A percentile compares a stretch with the other conserved stretches of the same genome.
phyloP scores from a whole-genome alignment of 2,329 filamentous ascomycete species.

The Monilinia laxa region DNA sequence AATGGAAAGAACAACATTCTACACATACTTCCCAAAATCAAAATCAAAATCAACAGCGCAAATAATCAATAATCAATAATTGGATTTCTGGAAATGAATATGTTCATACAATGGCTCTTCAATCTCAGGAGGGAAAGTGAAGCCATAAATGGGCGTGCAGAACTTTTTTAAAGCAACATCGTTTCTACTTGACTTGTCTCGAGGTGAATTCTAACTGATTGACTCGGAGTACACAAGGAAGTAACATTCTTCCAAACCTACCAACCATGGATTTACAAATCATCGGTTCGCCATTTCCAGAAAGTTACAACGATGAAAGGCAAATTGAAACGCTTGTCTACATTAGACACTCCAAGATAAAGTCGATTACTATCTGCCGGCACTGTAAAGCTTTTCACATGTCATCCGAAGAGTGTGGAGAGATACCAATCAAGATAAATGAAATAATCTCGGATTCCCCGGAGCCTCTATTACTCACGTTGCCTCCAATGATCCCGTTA shows the following conservation, averaged over 20 bases:
- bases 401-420: not conserved
- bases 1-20: not conserved
- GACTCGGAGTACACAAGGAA: not conserved
- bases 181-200: not conserved
- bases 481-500: too few relatives aligned
- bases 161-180: not conserved
- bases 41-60: not conserved
- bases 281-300: not conserved
- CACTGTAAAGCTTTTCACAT: not conserved
- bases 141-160: not conserved
- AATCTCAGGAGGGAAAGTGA: not conserved
- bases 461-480: not conserved
- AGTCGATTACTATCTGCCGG: not conserved
- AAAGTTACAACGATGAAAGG: not conserved
- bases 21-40: not conserved
- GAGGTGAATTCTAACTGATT: not conserved
- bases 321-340: not conserved
- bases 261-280: conserved; percentile 2
- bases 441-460: not conserved
- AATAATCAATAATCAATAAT: not conserved
- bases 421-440: conserved; percentile 6
- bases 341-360: not conserved
- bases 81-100: not conserved
- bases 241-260: not conserved
- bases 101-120: not conserved